Base-by-base conservation (phyloP, 2,329 filamentous ascomycete genomes). In the Cladophialophora bantiana region DNA sequence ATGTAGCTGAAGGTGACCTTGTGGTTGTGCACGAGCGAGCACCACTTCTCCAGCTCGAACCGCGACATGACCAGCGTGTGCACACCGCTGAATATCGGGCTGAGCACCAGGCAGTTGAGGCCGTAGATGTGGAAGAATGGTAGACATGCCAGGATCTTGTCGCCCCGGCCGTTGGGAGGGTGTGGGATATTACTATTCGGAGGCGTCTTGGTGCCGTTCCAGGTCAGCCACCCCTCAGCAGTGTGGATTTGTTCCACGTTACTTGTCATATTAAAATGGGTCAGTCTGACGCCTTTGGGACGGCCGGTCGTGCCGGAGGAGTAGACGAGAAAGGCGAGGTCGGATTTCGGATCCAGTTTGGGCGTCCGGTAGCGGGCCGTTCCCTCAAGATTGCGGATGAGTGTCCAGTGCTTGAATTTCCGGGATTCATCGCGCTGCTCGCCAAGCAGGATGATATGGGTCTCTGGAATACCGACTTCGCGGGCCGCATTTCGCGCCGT, bases 91-190 rank as follows among this genome's bases (percentile, higher is more conserved):
- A 88, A 88, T 12, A 93, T 78, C 38, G 87, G 82, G 74, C 89
- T 84, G 68, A 95, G 88, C 38, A 96, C 83, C 48, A 93, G 85
- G 72, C 87, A 90, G 12, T 88, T 91, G 31, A 96, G 85, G 7
- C 90, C 92, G 75, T 96, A 97, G 69, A 96, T 94, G 76, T 97
- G 93, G 80, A 93, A 97, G 77, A 97, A 95, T 0, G 94, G 94
- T 10, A 97, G 78, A 66, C 96, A 90, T 1, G 91, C 91, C 6
- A 97, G 78, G 35, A 95, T 82, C 66, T 85, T 88, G 75, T 97
- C 94, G 0, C 88, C 85, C 64, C 87, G 83, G 7, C 87, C 88
- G 35, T 59, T 63, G 4, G 70, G 68, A 2, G 70, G 67, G 20
- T 69, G 69, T 6, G 70, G 70, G 56, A 73, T 71, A n/a, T 67